Percentiles rank a stretch among this genome's conserved stretches.
Evolutionary conservation across 768 basidiomycete species (phyloP).

Genomic region (Russula virescens): DNA sequence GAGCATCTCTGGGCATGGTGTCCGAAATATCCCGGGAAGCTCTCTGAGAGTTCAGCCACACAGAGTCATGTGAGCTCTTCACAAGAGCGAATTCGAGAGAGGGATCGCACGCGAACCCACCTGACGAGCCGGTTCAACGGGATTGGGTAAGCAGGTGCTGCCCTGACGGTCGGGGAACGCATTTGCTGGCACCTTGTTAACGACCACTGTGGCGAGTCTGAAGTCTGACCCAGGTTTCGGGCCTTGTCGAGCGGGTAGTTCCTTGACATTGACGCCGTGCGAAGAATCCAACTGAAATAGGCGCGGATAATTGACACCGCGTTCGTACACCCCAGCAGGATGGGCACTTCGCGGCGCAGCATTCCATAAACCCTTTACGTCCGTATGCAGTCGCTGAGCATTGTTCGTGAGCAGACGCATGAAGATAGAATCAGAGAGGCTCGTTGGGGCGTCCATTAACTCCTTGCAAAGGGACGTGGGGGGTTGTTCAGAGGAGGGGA

Average conservation of each 20-base stretch:
- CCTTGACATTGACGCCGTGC: constrained; percentile 1
- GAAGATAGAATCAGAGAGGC: constrained; percentile 9
- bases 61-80: constrained; percentile 5
- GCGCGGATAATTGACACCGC: constrained; percentile 15
- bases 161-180: constrained; percentile 5
- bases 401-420: constrained; percentile 15
- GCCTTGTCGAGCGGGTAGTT: not conserved
- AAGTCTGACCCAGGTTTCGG: constrained; percentile 6
- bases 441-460: constrained; percentile 3
- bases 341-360: constrained; percentile 23
- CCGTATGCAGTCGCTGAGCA: constrained; percentile 15
- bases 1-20: not conserved
- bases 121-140: constrained; percentile 8
- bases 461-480: constrained; percentile 6
- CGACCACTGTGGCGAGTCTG: not conserved
- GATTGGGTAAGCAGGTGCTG: constrained; percentile 2
- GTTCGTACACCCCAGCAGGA: constrained; percentile 14
- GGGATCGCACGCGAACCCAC: not conserved
- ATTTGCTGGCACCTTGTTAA: not conserved
- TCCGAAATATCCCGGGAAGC: not conserved
- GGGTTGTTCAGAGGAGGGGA: not conserved
- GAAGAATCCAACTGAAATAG: constrained; percentile 16
- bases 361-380: constrained; percentile 18
- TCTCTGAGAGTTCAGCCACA: constrained; percentile 5
- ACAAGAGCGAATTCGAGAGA: not conserved